These are phyloP conservation scores for Plasmodium reichenowi DNA, from an alignment of 169 alveolate genomes.

Conservation along the genomic window DNA sequence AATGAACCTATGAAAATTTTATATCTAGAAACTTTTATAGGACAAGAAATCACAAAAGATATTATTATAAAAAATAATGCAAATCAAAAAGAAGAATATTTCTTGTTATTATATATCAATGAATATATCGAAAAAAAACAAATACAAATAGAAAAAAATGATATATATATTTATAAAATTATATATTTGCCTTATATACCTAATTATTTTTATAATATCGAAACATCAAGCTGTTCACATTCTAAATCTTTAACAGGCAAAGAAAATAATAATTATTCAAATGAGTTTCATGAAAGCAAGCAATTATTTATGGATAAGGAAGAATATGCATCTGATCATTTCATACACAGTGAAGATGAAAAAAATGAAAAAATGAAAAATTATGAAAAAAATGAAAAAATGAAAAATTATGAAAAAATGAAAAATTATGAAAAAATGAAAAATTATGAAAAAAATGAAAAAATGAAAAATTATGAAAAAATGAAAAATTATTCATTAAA, in stretches of 20 bases:
- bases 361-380: not conserved
- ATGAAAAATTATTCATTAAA: not conserved
- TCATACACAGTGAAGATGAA: not conserved
- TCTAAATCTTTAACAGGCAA: not conserved
- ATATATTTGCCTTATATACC: constrained; percentile 49
- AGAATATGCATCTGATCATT: not conserved
- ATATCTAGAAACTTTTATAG: constrained; percentile 38
- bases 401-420: not conserved
- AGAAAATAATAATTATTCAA: not conserved
- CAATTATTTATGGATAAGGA: not conserved
- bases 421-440: no score
- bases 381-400: not conserved
- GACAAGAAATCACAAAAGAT: constrained; percentile 42
- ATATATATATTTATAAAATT: constrained; percentile 29
- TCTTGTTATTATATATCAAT: constrained; percentile 52
- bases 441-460: no score
- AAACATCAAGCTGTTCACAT: not conserved
- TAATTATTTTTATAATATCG: constrained; percentile 24
- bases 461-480: not conserved
- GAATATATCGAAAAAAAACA: constrained; percentile 61
- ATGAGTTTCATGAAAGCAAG: not conserved
- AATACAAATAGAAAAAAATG: constrained; percentile 37
- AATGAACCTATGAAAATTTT: constrained; percentile 56
- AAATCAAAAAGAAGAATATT: constrained; percentile 33
- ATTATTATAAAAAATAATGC: constrained; percentile 71